Evolutionary conservation across 495 filamentous ascomycete genomes (phyloP), one percentile per base, ranked within the genome.

Genomic region (Chaetomium fimeti): DNA sequence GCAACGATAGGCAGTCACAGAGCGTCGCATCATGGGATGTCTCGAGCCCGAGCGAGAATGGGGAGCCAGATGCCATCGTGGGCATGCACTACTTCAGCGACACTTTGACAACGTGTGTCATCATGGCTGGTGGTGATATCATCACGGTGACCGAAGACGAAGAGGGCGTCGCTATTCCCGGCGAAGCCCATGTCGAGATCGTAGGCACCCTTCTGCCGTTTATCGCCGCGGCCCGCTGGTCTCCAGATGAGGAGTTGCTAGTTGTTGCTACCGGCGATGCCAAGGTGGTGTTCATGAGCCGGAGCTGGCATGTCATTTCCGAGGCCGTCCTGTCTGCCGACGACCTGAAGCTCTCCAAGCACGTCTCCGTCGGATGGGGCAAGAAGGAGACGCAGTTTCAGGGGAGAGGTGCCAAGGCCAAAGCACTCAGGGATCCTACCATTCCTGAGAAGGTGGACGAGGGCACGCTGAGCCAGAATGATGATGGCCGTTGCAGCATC

Each of bases 341-440:
- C 27, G 94, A 98, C 75, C 79, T 97, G 60, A 87, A 92, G 70
- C 83, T 86, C 2, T 98, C 94, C 1, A 91, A 90, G 73, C 94
- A 98, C 84, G 94, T 98, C 49, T 96, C 92, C 22, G 94, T 98
- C 25, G 94, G 94, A 58, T 98, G 94, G 94, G 94, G 94, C 65
- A 98, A 98, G 80, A 88, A 89, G 72, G 94, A 98, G 76, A 98
- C 94, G 7, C 94, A 98, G 76, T 98, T 98, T 71, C 89, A 96
- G 71, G 94, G 94, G 56, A 92, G 91, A 72, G 87, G 92, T 70
- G 94, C 93, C 42, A 94, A 92, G 74, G 91, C 91, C 45, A 94
- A 92, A 73, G 90, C 90, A 32, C 82, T 98, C 43, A 83, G 89
- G 60, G 94, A 98, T 73, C 94, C 94, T 18, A 98, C 94, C 22